Percentiles rank a stretch among this genome's conserved stretches.
These are phyloP conservation scores for Rhizopogon roseolus DNA, from an alignment of 768 basidiomycete genomes.

Conservation along the genomic window DNA sequence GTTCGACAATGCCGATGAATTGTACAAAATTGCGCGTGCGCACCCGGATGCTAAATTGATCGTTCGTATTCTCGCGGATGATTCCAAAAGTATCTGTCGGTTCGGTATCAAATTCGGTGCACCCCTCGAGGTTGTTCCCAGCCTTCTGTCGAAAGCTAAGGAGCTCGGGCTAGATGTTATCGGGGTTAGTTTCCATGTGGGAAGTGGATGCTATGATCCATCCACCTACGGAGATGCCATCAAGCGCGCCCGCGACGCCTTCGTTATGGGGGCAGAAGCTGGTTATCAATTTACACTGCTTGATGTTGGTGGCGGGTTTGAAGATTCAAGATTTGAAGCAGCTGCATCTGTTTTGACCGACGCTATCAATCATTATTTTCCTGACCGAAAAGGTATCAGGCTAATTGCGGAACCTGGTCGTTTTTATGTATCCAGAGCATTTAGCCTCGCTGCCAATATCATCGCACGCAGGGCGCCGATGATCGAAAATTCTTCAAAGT, in stretches of 20 bases:
- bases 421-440: slow-evolving; percentile 90
- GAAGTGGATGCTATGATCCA: slow-evolving; percentile 94
- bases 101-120: slow-evolving; percentile 98
- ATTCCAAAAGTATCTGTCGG: slow-evolving; percentile 89
- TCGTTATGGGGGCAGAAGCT: slow-evolving; percentile 77
- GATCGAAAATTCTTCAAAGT: slow-evolving; percentile 23
- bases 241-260: slow-evolving; percentile 72
- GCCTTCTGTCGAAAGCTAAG: slow-evolving; percentile 72
- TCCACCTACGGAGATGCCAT: slow-evolving; percentile 88
- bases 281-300: slow-evolving; percentile 83
- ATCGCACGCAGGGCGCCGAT: slow-evolving; percentile 80
- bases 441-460: slow-evolving; percentile 88
- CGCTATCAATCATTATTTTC: slow-evolving; percentile 79
- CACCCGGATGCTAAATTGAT: slow-evolving; percentile 84
- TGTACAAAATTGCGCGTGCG: slow-evolving; percentile 83
- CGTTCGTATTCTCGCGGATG: slow-evolving; percentile 95
- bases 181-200: slow-evolving; percentile 97
- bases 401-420: slow-evolving; percentile 96
- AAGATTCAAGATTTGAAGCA: slow-evolving; percentile 77
- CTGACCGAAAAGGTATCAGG: slow-evolving; percentile 58
- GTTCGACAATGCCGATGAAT: slow-evolving; percentile 96
- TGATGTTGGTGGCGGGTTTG: slow-evolving; percentile 97
- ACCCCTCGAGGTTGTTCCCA: slow-evolving; percentile 72
- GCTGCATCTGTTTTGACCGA: slow-evolving; percentile 67
- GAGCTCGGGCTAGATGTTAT: slow-evolving; percentile 81